Conservation (phyloP, 1,139 yeast species). For the Yamadazyma diddensiae region DNA sequence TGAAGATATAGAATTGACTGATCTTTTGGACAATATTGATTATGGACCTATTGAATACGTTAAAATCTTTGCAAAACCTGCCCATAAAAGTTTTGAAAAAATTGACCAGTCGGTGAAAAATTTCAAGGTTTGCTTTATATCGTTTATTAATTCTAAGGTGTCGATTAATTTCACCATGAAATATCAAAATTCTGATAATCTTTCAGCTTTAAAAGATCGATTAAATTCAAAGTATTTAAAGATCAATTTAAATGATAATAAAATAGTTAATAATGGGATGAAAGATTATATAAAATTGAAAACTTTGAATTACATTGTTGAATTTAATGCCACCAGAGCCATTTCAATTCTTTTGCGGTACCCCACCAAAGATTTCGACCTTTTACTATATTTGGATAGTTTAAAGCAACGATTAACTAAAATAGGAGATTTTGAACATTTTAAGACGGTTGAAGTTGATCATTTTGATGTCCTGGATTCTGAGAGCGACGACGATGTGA, state of each 20-base stretch:
- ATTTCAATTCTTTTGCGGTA: slow-evolving; percentile 21
- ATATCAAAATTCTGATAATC: slow-evolving; percentile 28
- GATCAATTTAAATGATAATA: slow-evolving; percentile 29
- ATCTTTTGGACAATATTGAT: slow-evolving; percentile 34
- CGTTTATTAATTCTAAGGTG: slow-evolving; percentile 38
- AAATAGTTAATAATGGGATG: slow-evolving; percentile 12
- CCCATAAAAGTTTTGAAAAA: slow-evolving; percentile 24
- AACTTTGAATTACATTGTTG: slow-evolving; percentile 41
- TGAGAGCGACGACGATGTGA: slow-evolving; percentile 7
- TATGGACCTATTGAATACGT: slow-evolving; percentile 46
- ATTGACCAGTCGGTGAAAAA: slow-evolving; percentile 12
- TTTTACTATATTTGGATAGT: slow-evolving; percentile 6
- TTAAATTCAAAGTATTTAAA: slow-evolving; percentile 32
- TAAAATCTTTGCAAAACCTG: slow-evolving; percentile 31
- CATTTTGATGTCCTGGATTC: slow-evolving; percentile 4
- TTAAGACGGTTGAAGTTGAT: slow-evolving; percentile 13
- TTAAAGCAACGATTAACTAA: slow-evolving; percentile 11
- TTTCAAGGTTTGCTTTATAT: slow-evolving; percentile 33
- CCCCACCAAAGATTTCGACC: slow-evolving; percentile 5
- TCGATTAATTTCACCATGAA: slow-evolving; percentile 35
- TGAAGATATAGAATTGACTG: slow-evolving; percentile 25
- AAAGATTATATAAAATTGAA: slow-evolving; percentile 42
- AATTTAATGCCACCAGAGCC: slow-evolving; percentile 40
- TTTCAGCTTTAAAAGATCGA: slow-evolving; percentile 23
- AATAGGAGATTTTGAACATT: slow-evolving; percentile 38